Evolutionary conservation across 495 filamentous ascomycete genomes (phyloP).

Genomic region (Pseudomonodictys pantanalensis): DNA sequence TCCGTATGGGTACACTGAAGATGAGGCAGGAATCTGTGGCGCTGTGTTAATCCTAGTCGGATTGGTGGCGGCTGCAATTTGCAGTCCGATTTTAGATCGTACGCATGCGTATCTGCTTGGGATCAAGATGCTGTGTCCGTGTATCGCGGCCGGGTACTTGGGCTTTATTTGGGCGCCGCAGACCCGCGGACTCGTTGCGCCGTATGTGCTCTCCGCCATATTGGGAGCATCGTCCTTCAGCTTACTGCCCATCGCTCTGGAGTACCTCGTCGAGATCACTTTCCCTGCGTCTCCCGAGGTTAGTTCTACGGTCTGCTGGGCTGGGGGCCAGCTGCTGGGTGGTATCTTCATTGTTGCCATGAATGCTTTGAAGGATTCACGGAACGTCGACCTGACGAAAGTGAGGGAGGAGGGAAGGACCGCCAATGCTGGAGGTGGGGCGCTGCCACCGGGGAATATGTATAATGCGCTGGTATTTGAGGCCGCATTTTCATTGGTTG

Average conservation of each 20-base stretch:
- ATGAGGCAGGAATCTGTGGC: slow-evolving; percentile 83
- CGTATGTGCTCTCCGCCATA: slow-evolving; percentile 64
- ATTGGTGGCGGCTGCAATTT: slow-evolving; percentile 69
- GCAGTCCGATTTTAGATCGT: slow-evolving; percentile 77
- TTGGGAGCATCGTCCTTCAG: slow-evolving; percentile 79
- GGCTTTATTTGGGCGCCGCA: slow-evolving; percentile 76
- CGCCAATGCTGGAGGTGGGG: slow-evolving; percentile 38
- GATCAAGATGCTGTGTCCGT: slow-evolving; percentile 72
- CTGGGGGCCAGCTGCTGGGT: slow-evolving; percentile 73
- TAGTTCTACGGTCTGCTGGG: slow-evolving; percentile 78
- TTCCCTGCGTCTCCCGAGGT: slow-evolving; percentile 87
- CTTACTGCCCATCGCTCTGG: slow-evolving; percentile 78
- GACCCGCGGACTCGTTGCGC: slow-evolving; percentile 64
- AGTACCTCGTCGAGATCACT: slow-evolving; percentile 82
- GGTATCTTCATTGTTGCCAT: slow-evolving; percentile 79
- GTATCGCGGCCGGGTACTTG: slow-evolving; percentile 71
- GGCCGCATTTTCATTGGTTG: slow-evolving; percentile 64
- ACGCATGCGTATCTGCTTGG: slow-evolving; percentile 73
- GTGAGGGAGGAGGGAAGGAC: slow-evolving; percentile 13
- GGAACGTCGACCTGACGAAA: slow-evolving; percentile 10
- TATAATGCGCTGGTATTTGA: slow-evolving; percentile 70
- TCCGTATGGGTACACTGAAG: slow-evolving; percentile 76
- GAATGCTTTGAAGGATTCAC: slow-evolving; percentile 67
- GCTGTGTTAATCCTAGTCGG: slow-evolving; percentile 89
- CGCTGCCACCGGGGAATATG: slow-evolving; percentile 67